Evolutionary conservation across 1,139 yeast species (phyloP).

Genomic region (Yamadazyma triangularis): DNA sequence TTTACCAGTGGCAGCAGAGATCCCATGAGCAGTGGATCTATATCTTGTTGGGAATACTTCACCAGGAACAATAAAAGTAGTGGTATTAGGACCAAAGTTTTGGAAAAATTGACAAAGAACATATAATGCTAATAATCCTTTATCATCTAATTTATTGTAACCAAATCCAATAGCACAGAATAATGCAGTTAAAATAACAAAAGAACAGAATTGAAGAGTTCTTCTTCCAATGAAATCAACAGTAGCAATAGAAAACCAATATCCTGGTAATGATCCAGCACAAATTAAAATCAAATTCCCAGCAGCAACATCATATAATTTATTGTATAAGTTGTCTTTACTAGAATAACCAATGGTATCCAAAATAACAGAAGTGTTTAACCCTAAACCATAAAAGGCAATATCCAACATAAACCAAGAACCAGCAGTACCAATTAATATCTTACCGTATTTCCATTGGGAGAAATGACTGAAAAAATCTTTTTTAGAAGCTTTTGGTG

Average conservation of each 20-base stretch:
- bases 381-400: constrained; percentile 87
- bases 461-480: constrained; percentile 72
- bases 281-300: constrained; percentile 86
- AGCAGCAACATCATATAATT: constrained; percentile 72
- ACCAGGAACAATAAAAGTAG: constrained; percentile 95
- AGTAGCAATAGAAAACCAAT: constrained; percentile 77
- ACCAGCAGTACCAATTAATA: constrained; percentile 89
- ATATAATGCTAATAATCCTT: constrained; percentile 71
- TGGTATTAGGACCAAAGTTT: constrained; percentile 92
- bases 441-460: constrained; percentile 86
- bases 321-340: constrained; percentile 57
- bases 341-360: constrained; percentile 82
- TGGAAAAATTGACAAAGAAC: constrained; percentile 79
- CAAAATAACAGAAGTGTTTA: constrained; percentile 75
- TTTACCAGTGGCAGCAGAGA: constrained; percentile 95
- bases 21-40: constrained; percentile 98
- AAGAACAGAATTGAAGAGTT: constrained; percentile 73
- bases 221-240: constrained; percentile 79
- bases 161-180: constrained; percentile 78
- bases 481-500: constrained; percentile 54
- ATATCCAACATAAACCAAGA: constrained; percentile 96
- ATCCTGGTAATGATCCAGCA: constrained; percentile 92
- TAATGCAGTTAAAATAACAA: constrained; percentile 60
- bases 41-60: constrained; percentile 96
- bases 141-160: constrained; percentile 55